Base-by-base conservation (phyloP, 345 rosid species). In the Salix caprea region DNA sequence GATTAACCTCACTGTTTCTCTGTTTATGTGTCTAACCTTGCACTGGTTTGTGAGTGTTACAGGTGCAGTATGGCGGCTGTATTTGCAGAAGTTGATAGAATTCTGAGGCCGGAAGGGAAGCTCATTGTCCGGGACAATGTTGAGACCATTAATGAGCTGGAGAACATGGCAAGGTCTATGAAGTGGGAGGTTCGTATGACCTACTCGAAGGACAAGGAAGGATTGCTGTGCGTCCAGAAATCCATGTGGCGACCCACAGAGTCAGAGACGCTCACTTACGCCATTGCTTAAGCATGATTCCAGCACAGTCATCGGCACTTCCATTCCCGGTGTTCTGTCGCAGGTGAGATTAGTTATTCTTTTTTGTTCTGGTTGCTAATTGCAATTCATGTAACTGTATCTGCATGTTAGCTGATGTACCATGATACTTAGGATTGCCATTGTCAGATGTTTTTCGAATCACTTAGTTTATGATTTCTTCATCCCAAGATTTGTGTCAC, bases 21-120 rank as follows among this genome's bases (percentile, higher is more conserved):
- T 19, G 7, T 16, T 24, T 16, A 7, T 34, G 15, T 2, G 23
- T 64, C 46, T 21, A 24, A 74, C 66, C 4, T 65, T 40, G 65
- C 54, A 48, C 61, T 69, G 52, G 26, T 10, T n/a, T 23, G 23
- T 69, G 73, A 21, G 3, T 79, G 28, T 72, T 24, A 40, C 82
- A 95, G 99, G 84, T 93, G 99, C 86, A 88, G 87, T 76, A 42
- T 92, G 58, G 86, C 65, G n/a, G 90, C 92, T 18, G 86, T 92
- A 66, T 76, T 92, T 75, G 97, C 92, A 6, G 99, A 96, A 83
- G 98, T 86, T 70, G 99, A 96, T 79, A 77, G 99, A 74, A 84
- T 96, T 32, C 86, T 96, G 70, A 84, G 98, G 75, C 99, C 97
- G 0, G 97, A 87, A 79, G 99, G 99, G 67, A 92, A 87, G 77